These are phyloP conservation scores for Pichia sp. DNA, from an alignment of 1,139 yeast species.

Conservation along the genomic window DNA sequence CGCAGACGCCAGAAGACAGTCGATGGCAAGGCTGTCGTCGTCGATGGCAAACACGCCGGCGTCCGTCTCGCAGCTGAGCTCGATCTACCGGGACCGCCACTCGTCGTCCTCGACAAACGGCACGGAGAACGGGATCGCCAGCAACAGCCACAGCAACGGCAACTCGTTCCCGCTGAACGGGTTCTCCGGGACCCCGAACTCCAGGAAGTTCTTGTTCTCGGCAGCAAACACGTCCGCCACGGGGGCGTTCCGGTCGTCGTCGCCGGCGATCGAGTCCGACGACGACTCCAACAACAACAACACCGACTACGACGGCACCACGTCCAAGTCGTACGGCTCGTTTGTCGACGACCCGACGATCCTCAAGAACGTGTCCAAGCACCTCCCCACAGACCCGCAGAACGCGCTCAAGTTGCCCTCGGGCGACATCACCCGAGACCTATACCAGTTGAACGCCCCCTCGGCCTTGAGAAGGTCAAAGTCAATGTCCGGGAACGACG, in stretches of 20 bases:
- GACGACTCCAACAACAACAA: constrained; percentile 12
- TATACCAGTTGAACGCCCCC: constrained; percentile 34
- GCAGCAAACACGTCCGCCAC: constrained; percentile 2
- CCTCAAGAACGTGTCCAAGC: constrained; percentile 27
- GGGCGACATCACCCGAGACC: constrained; percentile 67
- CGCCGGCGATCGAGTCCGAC: constrained; percentile 19
- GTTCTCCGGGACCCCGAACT: constrained; percentile 10
- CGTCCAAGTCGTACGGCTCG: constrained; percentile 22
- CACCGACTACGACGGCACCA: neutral
- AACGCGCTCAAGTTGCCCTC: constrained; percentile 53
- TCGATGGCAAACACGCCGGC: constrained; percentile 13
- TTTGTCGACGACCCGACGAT: constrained; percentile 28
- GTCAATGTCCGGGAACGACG: constrained; percentile 28
- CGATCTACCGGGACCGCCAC: constrained; percentile 11
- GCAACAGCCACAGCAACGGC: neutral
- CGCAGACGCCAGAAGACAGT: constrained; percentile 7
- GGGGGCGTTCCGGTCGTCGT: constrained; percentile 7
- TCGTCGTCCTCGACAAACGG: constrained; percentile 11
- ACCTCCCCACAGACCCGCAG: constrained; percentile 29
- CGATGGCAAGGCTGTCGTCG: constrained; percentile 17
- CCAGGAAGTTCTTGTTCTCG: constrained; percentile 7
- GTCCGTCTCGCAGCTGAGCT: constrained; percentile 11
- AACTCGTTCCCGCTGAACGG: neutral
- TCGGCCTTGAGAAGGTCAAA: constrained; percentile 27
- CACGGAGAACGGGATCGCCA: neutral